Evolutionary conservation across 2,329 filamentous ascomycete species (phyloP), one percentile per base, ranked within the genome.

Genomic region (Pseudogymnoascus sp.): DNA sequence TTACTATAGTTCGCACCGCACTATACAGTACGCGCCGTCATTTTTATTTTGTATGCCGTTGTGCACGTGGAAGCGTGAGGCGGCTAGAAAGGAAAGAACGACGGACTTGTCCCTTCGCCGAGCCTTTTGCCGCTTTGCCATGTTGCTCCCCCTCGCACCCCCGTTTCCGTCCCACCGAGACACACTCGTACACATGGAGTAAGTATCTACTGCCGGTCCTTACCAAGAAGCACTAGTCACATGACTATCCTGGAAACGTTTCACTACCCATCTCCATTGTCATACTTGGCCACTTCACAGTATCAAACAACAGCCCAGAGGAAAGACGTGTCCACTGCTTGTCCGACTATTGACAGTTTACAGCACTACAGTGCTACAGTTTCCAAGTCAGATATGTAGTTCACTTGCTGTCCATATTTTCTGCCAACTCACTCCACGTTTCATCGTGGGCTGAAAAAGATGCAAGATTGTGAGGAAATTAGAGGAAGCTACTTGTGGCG

Each of bases 191-290:
- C 25, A 13, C 25, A 57, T 34, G n/a, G n/a, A 8, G 51, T 19
- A 57, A 57, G 51, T 57, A 57, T 57, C 51, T 31, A 57, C 51
- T 7, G 51, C 28, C 25, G 51, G 25, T 57, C 51, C 48, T 57
- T 57, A 57, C 51, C 51, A 19, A 34, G 28, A 34, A 11, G n/a
- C 25, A 14, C 28, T 57, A 57, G 51, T 57, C 28, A 57, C 51
- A 57, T 57, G 51, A 57, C 51, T 57, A 57, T 57, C 25, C 51
- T 57, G n/a, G 51, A 57, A 57, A 57, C 51, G 51, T 57, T 19
- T 57, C 51, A 57, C 51, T 13, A 57, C 25, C 25, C 25, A 54
- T 34, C n/a, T 31, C 48, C 14, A 31, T 54, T 54, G 48, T 54
- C 48, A 54, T 31, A 54, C 25, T 16, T 54, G 48, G 48, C 48